phyloP scores from a whole-genome alignment of 2,329 filamentous ascomycete genomes.

The Pyrenochaeta sp. region DNA sequence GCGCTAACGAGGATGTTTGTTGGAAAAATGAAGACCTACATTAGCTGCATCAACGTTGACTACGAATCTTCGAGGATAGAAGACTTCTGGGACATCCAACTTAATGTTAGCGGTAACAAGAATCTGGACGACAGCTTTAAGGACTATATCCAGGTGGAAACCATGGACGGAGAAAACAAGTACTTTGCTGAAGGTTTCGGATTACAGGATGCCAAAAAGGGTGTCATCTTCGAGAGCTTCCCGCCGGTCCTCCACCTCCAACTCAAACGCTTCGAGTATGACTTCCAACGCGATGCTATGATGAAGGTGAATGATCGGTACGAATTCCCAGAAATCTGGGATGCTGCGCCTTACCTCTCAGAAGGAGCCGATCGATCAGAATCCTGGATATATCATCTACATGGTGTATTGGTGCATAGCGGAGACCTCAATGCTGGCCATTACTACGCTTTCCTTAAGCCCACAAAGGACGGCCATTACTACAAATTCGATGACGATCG shows the following conservation, averaged over 20 bases:
- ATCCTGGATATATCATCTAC: conserved; percentile 88
- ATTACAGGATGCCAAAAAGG: conserved; percentile 95
- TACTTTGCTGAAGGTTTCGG: conserved; percentile 94
- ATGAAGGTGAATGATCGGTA: conserved; percentile 98
- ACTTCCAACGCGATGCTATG: conserved; percentile 94
- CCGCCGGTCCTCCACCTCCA: conserved; percentile 94
- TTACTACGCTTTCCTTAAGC: conserved; percentile 95
- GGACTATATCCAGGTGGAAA: conserved; percentile 96
- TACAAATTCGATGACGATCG: conserved; percentile 98
- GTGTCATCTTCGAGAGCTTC: conserved; percentile 95
- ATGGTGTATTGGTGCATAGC: conserved; percentile 95
- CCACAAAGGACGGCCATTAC: conserved; percentile 90
- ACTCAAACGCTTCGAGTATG: conserved; percentile 97
- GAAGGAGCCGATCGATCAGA: conserved; percentile 87
- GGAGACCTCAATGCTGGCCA: conserved; percentile 97
- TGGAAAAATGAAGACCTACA: conserved; percentile 98
- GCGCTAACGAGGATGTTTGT: conserved; percentile 91
- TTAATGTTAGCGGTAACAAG: conserved; percentile 95
- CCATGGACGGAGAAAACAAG: conserved; percentile 97
- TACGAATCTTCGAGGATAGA: conserved; percentile 96
- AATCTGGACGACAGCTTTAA: conserved; percentile 93
- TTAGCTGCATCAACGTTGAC: conserved; percentile 97
- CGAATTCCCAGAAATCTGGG: conserved; percentile 85
- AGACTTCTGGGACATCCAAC: conserved; percentile 98
- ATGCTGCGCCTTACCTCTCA: conserved; percentile 86